phyloP scores from a whole-genome alignment of 129 eudicot genomes.

The Arctium lappa region DNA sequence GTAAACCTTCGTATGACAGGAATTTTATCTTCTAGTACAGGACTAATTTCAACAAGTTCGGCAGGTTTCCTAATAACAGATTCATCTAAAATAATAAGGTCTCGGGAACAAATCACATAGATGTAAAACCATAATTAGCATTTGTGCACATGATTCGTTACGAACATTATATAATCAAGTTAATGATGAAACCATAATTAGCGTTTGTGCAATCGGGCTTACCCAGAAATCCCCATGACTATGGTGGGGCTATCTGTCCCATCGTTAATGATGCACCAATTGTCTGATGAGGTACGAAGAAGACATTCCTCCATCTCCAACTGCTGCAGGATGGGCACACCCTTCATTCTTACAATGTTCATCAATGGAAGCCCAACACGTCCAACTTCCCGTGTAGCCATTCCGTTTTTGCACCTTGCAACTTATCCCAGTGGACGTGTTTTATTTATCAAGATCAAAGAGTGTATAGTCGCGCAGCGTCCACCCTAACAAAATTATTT shows the following conservation, averaged over 20 bases:
- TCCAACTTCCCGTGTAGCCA: slow-evolving; percentile 38
- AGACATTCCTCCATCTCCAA: slow-evolving; percentile 76
- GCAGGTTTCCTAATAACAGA: slow-evolving; percentile 64
- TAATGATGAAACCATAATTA: not conserved
- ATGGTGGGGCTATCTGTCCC: slow-evolving; percentile 64
- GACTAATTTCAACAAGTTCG: slow-evolving; percentile 68
- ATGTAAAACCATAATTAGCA: not conserved
- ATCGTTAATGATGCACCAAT: slow-evolving; percentile 94
- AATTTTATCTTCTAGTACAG: slow-evolving; percentile 60
- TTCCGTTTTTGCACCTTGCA: slow-evolving; percentile 7
- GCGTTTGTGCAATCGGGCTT: not conserved
- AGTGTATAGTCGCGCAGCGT: not conserved
- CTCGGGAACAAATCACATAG: not conserved
- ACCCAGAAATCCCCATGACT: slow-evolving; percentile 95
- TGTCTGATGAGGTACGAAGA: slow-evolving; percentile 68
- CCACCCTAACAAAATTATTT: not conserved
- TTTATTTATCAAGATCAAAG: not conserved
- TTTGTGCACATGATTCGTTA: not conserved
- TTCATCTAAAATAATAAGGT: slow-evolving; percentile 26
- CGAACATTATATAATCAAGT: not conserved
- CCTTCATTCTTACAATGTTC: slow-evolving; percentile 56
- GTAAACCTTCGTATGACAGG: slow-evolving; percentile 90
- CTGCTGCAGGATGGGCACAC: slow-evolving; percentile 73
- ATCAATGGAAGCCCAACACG: slow-evolving; percentile 54
- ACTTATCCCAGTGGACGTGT: not conserved